These are phyloP conservation scores for Multifurca ochricompacta DNA, from an alignment of 768 basidiomycete genomes.

Conservation along the genomic window DNA sequence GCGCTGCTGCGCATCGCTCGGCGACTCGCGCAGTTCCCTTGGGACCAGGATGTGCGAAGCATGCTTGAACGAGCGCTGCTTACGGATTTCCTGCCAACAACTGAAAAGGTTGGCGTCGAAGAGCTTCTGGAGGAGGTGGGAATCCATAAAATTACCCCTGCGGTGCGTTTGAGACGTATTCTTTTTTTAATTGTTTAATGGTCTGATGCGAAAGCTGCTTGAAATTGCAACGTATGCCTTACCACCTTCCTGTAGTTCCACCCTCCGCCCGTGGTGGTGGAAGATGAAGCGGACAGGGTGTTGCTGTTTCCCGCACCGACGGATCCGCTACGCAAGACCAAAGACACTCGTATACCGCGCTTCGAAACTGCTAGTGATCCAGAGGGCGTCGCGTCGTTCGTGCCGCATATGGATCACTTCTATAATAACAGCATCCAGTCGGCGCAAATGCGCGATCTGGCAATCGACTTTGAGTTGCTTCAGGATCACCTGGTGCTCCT, in stretches of 20 bases:
- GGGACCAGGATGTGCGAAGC: conserved; percentile 38
- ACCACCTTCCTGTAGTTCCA: conserved; percentile 34
- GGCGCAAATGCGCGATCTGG: conserved; percentile 57
- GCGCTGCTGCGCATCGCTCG: conserved; percentile 48
- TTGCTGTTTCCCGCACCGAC: conserved; percentile 43
- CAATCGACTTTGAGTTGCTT: conserved; percentile 52
- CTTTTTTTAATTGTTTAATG: too few relatives aligned
- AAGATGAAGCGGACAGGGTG: conserved; percentile 28
- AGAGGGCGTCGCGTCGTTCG: conserved; percentile 47
- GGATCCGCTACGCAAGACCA: conserved; percentile 28
- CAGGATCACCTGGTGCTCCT: conserved; percentile 58
- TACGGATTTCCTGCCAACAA: conserved; percentile 52
- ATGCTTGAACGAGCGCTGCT: conserved; percentile 45
- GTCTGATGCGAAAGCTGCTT: too few relatives aligned
- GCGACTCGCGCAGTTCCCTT: conserved; percentile 39
- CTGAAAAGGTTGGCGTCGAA: conserved; percentile 48
- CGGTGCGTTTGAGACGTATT: too few relatives aligned
- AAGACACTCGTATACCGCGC: conserved; percentile 36
- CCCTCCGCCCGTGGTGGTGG: conserved; percentile 37
- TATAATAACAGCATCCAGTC: conserved; percentile 65
- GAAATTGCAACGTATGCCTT: too few relatives aligned
- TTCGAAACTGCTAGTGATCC: conserved; percentile 45
- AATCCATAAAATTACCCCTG: conserved; percentile 35
- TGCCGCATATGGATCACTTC: conserved; percentile 64
- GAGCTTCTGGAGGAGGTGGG: conserved; percentile 43